Evolutionary conservation across 73 alveolate genomes (phyloP), one percentile per base, ranked within the genome.

Genomic region (Breviolum minutum): DNA sequence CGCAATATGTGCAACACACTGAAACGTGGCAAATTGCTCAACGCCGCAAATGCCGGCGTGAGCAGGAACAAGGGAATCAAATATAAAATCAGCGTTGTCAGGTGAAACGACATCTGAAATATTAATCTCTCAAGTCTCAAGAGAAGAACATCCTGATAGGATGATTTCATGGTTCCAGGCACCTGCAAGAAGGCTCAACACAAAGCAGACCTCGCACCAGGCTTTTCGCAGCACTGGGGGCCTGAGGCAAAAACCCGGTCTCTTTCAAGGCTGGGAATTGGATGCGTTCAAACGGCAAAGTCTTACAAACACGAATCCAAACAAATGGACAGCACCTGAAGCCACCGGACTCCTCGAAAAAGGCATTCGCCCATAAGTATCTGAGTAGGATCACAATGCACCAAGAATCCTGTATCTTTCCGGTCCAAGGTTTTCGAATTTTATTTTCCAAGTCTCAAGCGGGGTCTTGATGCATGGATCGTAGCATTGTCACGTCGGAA

Each of bases 401-500:
- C n/a, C 83, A 24, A 22, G 40, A 73, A 13, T 73, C 83, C 1
- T 17, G 83, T 14, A 7, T 27, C n/a, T 73, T 14, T 68, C 77
- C 4, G 17, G 77, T 68, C 24, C 24, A 14, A 22, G n/a, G 24
- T 14, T 68, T 40, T 40, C 3, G 26, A 13, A 13, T 29, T 63
- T 30, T 20, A 70, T 19, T 54, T n/a, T 12, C 92, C 26, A 22
- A 22, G 92, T 6, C 19, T 27, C 63, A 13, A 14, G 90, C 98
- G 16, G 98, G 98, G 74, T 92, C 98, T 61, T 64, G 89, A 64
- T 92, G 98, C 98, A 92, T 92, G 48, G 91, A 73, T 24, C 98
- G 98, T 26, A 92, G 98, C 81, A 92, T 92, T n/a, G 98, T 92
- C 66, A 92, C 98, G 48, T 92, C 98, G 48, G 98, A 92, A 12